Percentiles rank a stretch among this genome's conserved stretches.
Conservation (phyloP, 768 basidiomycete genomes). For the Kwoniella heveanensis region DNA sequence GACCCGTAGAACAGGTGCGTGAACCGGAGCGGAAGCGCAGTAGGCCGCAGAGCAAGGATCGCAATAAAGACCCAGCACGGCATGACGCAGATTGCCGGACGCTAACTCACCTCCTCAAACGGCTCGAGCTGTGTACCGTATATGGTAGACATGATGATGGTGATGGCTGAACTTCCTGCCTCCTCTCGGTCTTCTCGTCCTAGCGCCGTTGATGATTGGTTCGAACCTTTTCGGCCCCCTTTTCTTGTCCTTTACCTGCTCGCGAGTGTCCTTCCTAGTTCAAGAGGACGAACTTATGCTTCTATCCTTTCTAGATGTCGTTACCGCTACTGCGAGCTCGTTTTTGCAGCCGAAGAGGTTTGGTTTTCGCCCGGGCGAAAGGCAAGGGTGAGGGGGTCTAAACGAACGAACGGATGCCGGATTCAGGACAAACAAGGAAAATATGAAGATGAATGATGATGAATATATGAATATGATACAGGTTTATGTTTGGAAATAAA, state of each 20-base stretch:
- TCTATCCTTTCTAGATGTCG: constrained; percentile 9
- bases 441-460: too few relatives aligned
- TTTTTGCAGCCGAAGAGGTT: neutral
- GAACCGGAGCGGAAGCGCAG: neutral
- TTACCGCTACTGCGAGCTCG: neutral
- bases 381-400: neutral
- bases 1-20: too few relatives aligned
- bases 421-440: constrained; percentile 1
- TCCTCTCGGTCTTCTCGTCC: neutral
- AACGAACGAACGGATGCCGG: neutral
- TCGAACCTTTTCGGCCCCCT: neutral
- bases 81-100: too few relatives aligned
- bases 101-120: constrained; percentile 46
- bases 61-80: neutral
- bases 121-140: constrained; percentile 40
- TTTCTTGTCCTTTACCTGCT: neutral
- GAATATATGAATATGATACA: neutral
- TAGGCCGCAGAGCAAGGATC: neutral
- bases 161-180: too few relatives aligned
- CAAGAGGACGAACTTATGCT: constrained; percentile 6
- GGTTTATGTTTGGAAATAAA: neutral
- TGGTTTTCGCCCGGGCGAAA: neutral
- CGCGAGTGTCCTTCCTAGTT: neutral
- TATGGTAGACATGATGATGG: constrained; percentile 32
- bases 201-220: neutral